Evolutionary conservation across 495 filamentous ascomycete species (phyloP).

Genomic region (Penicillium paradoxum): DNA sequence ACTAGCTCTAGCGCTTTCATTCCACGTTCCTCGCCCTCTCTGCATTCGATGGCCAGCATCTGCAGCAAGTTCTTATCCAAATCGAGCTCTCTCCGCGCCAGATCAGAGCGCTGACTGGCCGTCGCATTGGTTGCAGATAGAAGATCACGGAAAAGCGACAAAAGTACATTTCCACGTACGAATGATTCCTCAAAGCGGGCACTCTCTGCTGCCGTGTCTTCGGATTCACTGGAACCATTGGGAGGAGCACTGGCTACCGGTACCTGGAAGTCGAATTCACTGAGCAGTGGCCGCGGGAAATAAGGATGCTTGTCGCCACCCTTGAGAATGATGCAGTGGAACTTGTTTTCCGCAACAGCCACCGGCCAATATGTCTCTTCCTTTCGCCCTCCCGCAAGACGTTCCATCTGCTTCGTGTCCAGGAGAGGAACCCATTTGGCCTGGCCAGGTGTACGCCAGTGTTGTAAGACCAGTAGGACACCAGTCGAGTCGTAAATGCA

Average conservation of each 20-base stretch:
- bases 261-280: slow-evolving; percentile 88
- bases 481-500: slow-evolving; percentile 91
- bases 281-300: slow-evolving; percentile 87
- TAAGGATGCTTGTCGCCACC: slow-evolving; percentile 90
- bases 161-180: slow-evolving; percentile 66
- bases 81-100: slow-evolving; percentile 67
- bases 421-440: slow-evolving; percentile 89
- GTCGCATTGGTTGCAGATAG: slow-evolving; percentile 54
- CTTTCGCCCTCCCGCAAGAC: slow-evolving; percentile 75
- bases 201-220: slow-evolving; percentile 37
- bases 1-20: slow-evolving; percentile 92
- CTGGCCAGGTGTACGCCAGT: slow-evolving; percentile 82
- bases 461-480: slow-evolving; percentile 76
- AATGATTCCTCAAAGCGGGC: slow-evolving; percentile 67
- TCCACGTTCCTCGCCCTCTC: slow-evolving; percentile 83
- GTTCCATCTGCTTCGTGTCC: slow-evolving; percentile 78
- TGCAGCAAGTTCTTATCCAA: slow-evolving; percentile 86
- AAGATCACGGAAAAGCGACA: slow-evolving; percentile 67
- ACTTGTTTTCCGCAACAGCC: slow-evolving; percentile 84
- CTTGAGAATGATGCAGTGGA: slow-evolving; percentile 98
- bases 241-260: slow-evolving; percentile 58
- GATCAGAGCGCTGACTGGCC: slow-evolving; percentile 57
- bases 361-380: slow-evolving; percentile 93
- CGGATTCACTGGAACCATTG: slow-evolving; percentile 32
- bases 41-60: slow-evolving; percentile 83